Base-by-base conservation (phyloP, 2,329 filamentous ascomycete species). In the Berkeleyomyces rouxiae region DNA sequence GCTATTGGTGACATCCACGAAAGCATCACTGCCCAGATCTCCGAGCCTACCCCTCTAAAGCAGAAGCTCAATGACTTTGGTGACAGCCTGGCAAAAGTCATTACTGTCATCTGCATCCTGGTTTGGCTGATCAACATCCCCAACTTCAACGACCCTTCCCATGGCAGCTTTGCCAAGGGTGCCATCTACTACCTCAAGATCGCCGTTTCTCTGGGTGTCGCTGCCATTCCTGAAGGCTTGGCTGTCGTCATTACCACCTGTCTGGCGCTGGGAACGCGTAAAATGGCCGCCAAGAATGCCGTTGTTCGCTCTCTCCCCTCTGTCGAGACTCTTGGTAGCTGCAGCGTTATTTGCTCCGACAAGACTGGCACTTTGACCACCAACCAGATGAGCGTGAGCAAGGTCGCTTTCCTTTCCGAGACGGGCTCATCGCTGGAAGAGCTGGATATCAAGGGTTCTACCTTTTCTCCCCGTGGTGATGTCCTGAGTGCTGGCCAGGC, bases 141-240 rank as follows among this genome's bases (percentile, higher is more conserved):
- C 70, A 90, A 99, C 77, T 99, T 99, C 79, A 93, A 84, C 71
- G 93, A 99, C 70, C 90, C 91, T 37, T 87, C 88, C 67, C 92
- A 96, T 69, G 93, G 93, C 69, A 87, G 84, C 74, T 96, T 90
- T 86, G 82, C 89, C 67, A 99, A 97, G 78, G 93, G 93, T 65
- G 93, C 93, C 65, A 97, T 99, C 70, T 99, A 99, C 80, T 99
- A 99, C 75, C 83, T 99, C 70, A 99, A 99, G 80, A 99, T 99
- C 71, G 93, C 93, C 49, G 95, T 99, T 49, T 99, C 93, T 59
- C 87, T 99, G 44, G 95, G 93, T 74, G 93, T 99, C 49, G 93
- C 93, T 57, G 93, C 95, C 67, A 99, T 99, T 70, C 93, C 93
- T 0, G 93, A 99, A 76, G 93, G 95, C 73, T 82, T 99, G 55